phyloP scores from a whole-genome alignment of 768 basidiomycete genomes.

The Gelatoporia subvermispora region DNA sequence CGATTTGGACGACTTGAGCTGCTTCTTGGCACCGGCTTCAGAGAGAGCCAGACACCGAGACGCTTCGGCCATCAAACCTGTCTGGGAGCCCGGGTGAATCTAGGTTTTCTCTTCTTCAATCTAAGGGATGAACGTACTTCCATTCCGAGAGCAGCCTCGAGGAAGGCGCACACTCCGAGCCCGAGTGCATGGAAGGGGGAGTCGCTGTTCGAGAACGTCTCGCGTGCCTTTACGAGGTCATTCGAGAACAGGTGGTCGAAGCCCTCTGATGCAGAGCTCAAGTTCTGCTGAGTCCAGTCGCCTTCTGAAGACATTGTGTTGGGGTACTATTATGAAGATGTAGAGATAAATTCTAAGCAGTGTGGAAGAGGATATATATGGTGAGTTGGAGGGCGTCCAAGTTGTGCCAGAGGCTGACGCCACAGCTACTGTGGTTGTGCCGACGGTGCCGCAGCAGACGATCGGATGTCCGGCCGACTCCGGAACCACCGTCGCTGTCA shows the following conservation, averaged over 20 bases:
- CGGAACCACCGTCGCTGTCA: background rate
- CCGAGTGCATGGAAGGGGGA: constrained; percentile 75
- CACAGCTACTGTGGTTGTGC: background rate
- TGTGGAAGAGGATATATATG: too few species aligned
- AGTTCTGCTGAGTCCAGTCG: constrained; percentile 24
- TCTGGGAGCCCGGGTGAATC: constrained; percentile 28
- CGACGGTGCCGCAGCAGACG: background rate
- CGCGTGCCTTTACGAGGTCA: constrained; percentile 50
- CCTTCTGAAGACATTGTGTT: constrained; percentile 11
- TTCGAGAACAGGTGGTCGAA: constrained; percentile 71
- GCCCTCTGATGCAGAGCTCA: constrained; percentile 39
- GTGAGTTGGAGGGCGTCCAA: background rate
- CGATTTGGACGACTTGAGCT: constrained; percentile 34
- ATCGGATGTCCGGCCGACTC: background rate
- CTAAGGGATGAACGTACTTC: constrained; percentile 42
- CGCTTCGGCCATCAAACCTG: constrained; percentile 61
- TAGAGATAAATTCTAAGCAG: too few species aligned
- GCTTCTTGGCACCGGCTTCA: constrained; percentile 57
- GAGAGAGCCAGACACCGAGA: constrained; percentile 48
- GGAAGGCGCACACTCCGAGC: constrained; percentile 64
- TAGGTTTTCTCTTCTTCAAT: background rate
- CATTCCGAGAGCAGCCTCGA: constrained; percentile 79
- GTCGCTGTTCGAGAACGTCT: constrained; percentile 42
- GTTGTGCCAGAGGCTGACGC: background rate
- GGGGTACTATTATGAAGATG: too few species aligned